A percentile compares a stretch with the other conserved stretches of the same genome.
Evolutionary conservation across 495 filamentous ascomycete genomes (phyloP).

Genomic region (Acidiella bohemica): DNA sequence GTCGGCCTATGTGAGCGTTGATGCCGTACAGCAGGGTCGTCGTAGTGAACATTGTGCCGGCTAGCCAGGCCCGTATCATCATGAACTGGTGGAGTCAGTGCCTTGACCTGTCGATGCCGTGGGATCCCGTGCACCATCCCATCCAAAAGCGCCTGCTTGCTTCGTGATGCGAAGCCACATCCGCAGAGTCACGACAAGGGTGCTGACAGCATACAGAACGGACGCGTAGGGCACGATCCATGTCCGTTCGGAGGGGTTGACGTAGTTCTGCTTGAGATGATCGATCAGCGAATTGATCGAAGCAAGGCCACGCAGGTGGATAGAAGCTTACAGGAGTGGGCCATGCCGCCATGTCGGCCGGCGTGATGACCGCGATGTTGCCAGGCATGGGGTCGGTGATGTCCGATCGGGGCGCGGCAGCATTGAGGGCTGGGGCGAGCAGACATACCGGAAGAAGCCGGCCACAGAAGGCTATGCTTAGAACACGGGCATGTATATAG

Average conservation of each 20-base stretch:
- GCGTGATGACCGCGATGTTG: conserved; percentile 5
- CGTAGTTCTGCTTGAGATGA: too few species aligned
- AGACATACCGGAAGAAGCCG: not conserved
- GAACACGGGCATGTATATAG: too few species aligned
- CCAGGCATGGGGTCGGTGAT: not conserved
- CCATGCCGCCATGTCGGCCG: conserved; percentile 4
- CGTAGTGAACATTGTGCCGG: not conserved
- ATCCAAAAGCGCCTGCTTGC: conserved; percentile 5
- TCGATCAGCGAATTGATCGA: too few species aligned
- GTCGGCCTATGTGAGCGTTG: conserved; percentile 15
- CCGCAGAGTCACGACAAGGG: conserved; percentile 2
- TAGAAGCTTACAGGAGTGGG: conserved; percentile 1
- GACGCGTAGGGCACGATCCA: conserved; percentile 3
- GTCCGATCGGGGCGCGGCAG: not conserved
- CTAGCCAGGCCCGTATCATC: not conserved
- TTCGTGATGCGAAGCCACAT: conserved; percentile 3
- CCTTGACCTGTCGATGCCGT: not conserved
- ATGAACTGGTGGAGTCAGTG: not conserved
- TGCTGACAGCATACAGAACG: not conserved
- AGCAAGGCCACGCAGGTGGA: too few species aligned
- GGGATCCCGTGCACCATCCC: conserved; percentile 4
- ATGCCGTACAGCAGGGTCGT: not conserved
- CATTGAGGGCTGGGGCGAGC: not conserved
- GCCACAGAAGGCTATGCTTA: too few species aligned
- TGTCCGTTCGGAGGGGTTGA: not conserved